These are phyloP conservation scores for Hypoxylon subgilvum DNA, from an alignment of 495 filamentous ascomycete species.

Conservation along the genomic window DNA sequence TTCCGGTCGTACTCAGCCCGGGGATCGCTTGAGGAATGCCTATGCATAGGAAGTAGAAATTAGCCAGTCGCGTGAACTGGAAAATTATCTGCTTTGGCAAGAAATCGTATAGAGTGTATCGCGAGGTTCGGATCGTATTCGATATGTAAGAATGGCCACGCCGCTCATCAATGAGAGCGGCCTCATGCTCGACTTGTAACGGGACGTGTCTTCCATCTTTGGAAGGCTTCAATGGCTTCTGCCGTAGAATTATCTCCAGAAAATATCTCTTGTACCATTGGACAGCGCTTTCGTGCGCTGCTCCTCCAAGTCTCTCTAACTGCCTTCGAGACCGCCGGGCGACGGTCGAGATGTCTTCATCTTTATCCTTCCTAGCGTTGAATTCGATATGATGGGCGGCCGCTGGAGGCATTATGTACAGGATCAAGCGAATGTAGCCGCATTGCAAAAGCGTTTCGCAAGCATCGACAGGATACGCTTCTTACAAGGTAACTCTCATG, in stretches of 20 bases:
- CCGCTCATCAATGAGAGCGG: slow-evolving; percentile 72
- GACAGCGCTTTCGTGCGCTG: slow-evolving; percentile 20
- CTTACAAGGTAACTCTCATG: slow-evolving; percentile 6
- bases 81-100: slow-evolving; percentile 85
- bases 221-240: slow-evolving; percentile 46
- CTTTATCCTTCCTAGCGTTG: slow-evolving; percentile 23
- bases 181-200: slow-evolving; percentile 60
- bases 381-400: slow-evolving; percentile 17
- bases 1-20: slow-evolving; percentile 83
- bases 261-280: slow-evolving; percentile 45
- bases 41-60: slow-evolving; percentile 88
- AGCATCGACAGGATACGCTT: slow-evolving; percentile 5
- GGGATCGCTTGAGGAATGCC: slow-evolving; percentile 91
- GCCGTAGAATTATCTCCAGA: slow-evolving; percentile 46
- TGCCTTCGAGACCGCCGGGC: slow-evolving; percentile 21
- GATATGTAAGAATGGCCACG: slow-evolving; percentile 72
- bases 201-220: slow-evolving; percentile 68
- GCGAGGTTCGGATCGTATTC: slow-evolving; percentile 82
- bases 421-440: slow-evolving; percentile 24
- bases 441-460: slow-evolving; percentile 26
- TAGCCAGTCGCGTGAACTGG: slow-evolving; percentile 89
- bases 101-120: slow-evolving; percentile 88
- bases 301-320: slow-evolving; percentile 15
- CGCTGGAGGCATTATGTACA: slow-evolving; percentile 33
- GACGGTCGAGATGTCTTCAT: slow-evolving; percentile 6